Evolutionary conservation across 495 filamentous ascomycete species (phyloP).

Genomic region (Xylaria telfairii): DNA sequence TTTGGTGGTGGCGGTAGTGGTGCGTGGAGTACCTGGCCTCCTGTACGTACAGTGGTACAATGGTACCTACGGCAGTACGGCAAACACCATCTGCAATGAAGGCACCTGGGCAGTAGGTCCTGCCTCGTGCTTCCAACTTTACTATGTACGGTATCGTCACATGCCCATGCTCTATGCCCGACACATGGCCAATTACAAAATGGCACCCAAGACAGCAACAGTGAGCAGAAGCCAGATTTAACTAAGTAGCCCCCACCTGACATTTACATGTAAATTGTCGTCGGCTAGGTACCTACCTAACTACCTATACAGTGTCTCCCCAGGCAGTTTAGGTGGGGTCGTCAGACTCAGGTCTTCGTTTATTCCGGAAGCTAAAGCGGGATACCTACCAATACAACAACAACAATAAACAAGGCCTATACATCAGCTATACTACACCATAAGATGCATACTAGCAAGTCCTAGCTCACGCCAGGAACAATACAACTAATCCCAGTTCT

Average conservation of each 20-base stretch:
- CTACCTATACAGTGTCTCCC: too few relatives aligned
- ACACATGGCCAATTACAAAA: conserved; percentile 5
- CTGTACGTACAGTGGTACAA: background rate
- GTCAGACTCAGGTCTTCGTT: conserved; percentile 16
- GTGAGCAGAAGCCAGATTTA: too few relatives aligned
- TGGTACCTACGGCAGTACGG: background rate
- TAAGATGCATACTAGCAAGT: background rate
- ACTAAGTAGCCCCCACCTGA: background rate
- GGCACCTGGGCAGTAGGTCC: background rate
- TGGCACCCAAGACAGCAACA: background rate
- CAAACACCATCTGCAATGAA: conserved; percentile 5
- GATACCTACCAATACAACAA: background rate
- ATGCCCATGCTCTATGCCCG: background rate
- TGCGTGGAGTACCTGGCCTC: conserved; percentile 11
- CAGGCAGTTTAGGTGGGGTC: conserved; percentile 6
- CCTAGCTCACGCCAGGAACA: background rate
- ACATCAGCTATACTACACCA: background rate
- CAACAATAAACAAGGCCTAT: background rate
- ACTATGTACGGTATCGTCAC: conserved; percentile 1
- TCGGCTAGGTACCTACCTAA: too few relatives aligned
- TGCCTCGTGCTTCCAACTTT: background rate
- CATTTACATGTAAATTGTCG: background rate
- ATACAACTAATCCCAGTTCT: background rate
- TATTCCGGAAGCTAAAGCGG: conserved; percentile 29
- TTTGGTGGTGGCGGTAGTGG: conserved; percentile 1